A percentile compares a stretch with the other conserved stretches of the same genome.
Conservation (phyloP, 1,284 basidiomycete genomes). For the Puccinia hordei region DNA sequence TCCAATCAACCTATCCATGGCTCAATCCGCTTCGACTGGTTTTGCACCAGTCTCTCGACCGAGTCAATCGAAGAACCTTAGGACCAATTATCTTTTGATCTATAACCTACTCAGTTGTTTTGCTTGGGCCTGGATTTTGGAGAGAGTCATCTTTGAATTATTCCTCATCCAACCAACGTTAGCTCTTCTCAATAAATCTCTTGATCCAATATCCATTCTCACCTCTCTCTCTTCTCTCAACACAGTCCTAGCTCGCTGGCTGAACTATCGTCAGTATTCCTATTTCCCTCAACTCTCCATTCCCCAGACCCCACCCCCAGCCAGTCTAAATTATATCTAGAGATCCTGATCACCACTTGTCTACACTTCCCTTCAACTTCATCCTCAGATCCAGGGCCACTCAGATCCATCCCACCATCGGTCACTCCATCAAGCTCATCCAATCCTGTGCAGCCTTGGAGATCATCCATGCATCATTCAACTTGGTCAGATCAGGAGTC, state of each 20-base stretch:
- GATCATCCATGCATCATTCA: constrained; percentile 75
- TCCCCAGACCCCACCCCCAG: neutral
- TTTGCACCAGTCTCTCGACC: constrained; percentile 9
- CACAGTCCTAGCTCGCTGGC: neutral
- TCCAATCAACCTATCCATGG: neutral
- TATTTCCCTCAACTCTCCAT: neutral
- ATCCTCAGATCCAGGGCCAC: constrained; percentile 20
- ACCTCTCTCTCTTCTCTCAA: neutral
- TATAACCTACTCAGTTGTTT: constrained; percentile 33
- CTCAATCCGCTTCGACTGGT: neutral
- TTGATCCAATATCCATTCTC: neutral
- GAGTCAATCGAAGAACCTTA: constrained; percentile 12
- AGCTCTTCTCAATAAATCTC: neutral
- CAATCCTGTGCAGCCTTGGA: constrained; percentile 81
- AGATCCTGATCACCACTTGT: neutral
- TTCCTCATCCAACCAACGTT: constrained; percentile 9
- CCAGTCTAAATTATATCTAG: neutral
- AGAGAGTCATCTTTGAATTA: constrained; percentile 15
- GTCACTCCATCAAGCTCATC: constrained; percentile 62
- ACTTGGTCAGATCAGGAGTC: constrained; percentile 82
- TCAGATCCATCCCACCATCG: constrained; percentile 14
- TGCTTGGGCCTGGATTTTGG: constrained; percentile 32
- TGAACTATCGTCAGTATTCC: neutral
- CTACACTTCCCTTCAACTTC: neutral
- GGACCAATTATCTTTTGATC: constrained; percentile 5